These are phyloP conservation scores for Lumnitzera racemosa DNA, from an alignment of 345 rosid genomes.

Conservation along the genomic window DNA sequence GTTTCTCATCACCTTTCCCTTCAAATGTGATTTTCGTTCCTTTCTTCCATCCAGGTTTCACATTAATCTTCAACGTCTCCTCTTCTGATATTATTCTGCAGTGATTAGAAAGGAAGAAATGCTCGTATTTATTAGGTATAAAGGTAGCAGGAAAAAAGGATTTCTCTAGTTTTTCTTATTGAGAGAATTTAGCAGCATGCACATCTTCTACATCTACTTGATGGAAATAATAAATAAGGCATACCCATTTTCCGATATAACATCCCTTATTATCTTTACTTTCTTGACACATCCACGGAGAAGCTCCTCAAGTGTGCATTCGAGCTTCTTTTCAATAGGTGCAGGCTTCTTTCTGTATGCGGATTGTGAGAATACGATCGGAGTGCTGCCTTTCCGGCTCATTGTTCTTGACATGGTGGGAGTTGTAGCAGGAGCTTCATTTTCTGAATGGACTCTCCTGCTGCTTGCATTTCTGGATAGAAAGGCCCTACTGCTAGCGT, in stretches of 20 bases:
- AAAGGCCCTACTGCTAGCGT: not conserved
- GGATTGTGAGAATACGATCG: conserved; percentile 66
- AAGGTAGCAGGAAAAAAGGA: not conserved
- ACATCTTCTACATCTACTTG: not conserved
- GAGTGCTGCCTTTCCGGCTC: conserved; percentile 21
- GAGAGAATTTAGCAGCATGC: not conserved
- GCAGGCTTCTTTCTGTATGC: conserved; percentile 49
- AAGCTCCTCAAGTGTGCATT: conserved; percentile 82
- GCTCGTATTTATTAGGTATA: not conserved
- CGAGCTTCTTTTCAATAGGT: conserved; percentile 48
- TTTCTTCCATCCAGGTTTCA: conserved; percentile 86
- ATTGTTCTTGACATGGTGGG: conserved; percentile 4
- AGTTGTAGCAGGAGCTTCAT: conserved; percentile 2
- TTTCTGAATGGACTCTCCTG: not conserved
- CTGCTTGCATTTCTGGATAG: conserved; percentile 3
- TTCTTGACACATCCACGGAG: conserved; percentile 54
- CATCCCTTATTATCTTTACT: conserved; percentile 48
- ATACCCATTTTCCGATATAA: conserved; percentile 55
- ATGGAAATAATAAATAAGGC: not conserved
- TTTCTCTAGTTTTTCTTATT: not conserved
- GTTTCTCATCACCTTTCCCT: conserved; percentile 79
- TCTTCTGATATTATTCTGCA: conserved; percentile 58
- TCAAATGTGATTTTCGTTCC: conserved; percentile 84
- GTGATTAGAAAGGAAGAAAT: not conserved
- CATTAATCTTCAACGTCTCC: conserved; percentile 50